A percentile compares a stretch with the other conserved stretches of the same genome.
These are phyloP conservation scores for Boletellus ananas DNA, from an alignment of 768 basidiomycete species.

Conservation along the genomic window DNA sequence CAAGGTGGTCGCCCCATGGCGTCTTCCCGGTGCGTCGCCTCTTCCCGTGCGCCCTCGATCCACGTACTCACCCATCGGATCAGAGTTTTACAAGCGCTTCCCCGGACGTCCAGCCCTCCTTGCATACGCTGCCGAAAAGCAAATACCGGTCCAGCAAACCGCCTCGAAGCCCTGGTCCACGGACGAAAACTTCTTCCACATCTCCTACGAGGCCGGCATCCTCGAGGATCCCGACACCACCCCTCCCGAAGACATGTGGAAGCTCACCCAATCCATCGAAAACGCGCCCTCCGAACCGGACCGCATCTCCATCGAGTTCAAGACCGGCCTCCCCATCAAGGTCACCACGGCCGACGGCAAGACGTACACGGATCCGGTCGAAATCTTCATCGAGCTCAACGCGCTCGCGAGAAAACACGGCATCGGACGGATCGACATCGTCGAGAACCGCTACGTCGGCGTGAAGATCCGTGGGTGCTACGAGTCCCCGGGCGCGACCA, in stretches of 20 bases:
- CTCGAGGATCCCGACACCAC: conserved; percentile 95
- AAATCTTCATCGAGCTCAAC: conserved; percentile 91
- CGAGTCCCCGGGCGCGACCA: conserved; percentile 95
- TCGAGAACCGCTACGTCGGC: conserved; percentile 99
- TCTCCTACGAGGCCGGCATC: conserved; percentile 99
- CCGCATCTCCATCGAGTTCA: conserved; percentile 80
- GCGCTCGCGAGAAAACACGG: conserved; percentile 92
- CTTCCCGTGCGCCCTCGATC: neutral
- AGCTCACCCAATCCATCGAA: conserved; percentile 83
- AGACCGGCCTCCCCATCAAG: conserved; percentile 81
- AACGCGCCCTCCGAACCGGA: conserved; percentile 78
- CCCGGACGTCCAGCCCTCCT: conserved; percentile 93
- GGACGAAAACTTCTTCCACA: conserved; percentile 99
- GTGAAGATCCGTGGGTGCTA: conserved; percentile 99
- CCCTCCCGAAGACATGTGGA: conserved; percentile 98
- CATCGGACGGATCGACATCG: conserved; percentile 96
- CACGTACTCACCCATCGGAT: neutral
- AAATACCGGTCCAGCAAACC: conserved; percentile 93
- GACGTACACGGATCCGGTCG: conserved; percentile 86
- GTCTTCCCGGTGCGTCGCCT: conserved; percentile 67
- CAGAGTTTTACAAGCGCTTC: conserved; percentile 97
- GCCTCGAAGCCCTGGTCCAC: conserved; percentile 98
- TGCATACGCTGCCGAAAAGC: conserved; percentile 79
- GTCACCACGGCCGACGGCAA: conserved; percentile 56
- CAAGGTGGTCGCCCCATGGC: conserved; percentile 99